Evolutionary conservation across 129 eudicot genomes (phyloP), one percentile per base, ranked within the genome.

Genomic region (Glebionis coronaria): DNA sequence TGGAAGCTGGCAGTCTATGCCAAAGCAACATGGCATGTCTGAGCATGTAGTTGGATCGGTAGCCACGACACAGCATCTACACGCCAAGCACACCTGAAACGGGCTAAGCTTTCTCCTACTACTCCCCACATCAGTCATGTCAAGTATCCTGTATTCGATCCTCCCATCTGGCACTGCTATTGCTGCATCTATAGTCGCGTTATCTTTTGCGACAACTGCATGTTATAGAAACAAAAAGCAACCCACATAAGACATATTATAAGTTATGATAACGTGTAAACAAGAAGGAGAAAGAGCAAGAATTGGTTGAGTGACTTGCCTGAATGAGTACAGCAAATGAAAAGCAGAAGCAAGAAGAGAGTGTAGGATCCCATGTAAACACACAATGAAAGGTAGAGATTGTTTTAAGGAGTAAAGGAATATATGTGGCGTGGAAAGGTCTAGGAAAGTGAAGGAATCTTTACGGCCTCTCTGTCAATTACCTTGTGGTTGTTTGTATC

Each of bases 1-100:
- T 2, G 84, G 84, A 67, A 80, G 84, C 78, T 80, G 84, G 65
- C 84, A 80, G 10, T 80, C 84, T 6, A 80, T 80, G 12, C 84
- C 84, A 47, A 80, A 80, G 28, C 84, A 80, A 21, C 81, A 80
- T 9, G 84, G 81, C 78, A 80, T 67, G 71, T 75, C 65, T 3
- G 81, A 58, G 23, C 81, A 80, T 16, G 81, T 80, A 11, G 68
- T 60, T 12, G 80, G 84, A 80, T 80, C 77, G 1, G 78, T 8
- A 1, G 68, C 75, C 44, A 40, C 12, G 16, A 71, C 69, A 59
- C 84, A 80, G 12, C 84, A 80, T 66, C 70, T 71, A 63, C 84
- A 80, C 40, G 27, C 71, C 78, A 80, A 66, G n/a, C 84, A 80
- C 15, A 80, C 68, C 60, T 80, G 84, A 61, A 80, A 80, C 5